Evolutionary conservation across 2,329 filamentous ascomycete genomes (phyloP).

Genomic region (Penicillium vulpinum): DNA sequence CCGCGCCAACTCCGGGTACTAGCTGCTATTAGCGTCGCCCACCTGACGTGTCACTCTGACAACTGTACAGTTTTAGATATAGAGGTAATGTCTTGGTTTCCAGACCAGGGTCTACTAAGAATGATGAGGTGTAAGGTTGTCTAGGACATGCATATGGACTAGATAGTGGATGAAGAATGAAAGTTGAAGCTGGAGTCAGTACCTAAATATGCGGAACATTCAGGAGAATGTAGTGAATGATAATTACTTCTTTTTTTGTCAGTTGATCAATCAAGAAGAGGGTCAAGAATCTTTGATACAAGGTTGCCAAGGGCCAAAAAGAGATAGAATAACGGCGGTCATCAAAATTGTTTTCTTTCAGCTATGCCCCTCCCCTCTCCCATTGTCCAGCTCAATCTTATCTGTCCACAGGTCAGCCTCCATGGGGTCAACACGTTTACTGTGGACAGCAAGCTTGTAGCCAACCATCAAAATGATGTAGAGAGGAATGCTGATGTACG

Average conservation of each 20-base stretch:
- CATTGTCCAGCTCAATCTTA: background rate
- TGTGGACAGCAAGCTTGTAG: conserved; percentile 60
- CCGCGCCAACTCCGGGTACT: background rate
- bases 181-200: background rate
- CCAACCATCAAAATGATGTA: conserved; percentile 69
- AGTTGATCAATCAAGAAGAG: too few species aligned
- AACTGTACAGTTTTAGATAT: background rate
- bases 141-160: background rate
- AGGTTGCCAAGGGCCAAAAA: background rate
- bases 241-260: background rate
- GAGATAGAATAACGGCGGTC: background rate
- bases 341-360: background rate
- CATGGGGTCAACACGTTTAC: conserved; percentile 55
- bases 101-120: background rate
- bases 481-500: conserved; percentile 72
- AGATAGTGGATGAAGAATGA: background rate
- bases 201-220: background rate
- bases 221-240: background rate
- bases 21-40: background rate
- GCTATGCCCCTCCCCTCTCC: background rate
- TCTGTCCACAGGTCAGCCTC: conserved; percentile 64
- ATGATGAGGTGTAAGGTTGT: background rate
- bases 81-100: background rate
- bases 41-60: background rate
- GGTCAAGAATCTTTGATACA: background rate